phyloP scores from a whole-genome alignment of 164 flowering plant species.

The Stephania cephalantha region DNA sequence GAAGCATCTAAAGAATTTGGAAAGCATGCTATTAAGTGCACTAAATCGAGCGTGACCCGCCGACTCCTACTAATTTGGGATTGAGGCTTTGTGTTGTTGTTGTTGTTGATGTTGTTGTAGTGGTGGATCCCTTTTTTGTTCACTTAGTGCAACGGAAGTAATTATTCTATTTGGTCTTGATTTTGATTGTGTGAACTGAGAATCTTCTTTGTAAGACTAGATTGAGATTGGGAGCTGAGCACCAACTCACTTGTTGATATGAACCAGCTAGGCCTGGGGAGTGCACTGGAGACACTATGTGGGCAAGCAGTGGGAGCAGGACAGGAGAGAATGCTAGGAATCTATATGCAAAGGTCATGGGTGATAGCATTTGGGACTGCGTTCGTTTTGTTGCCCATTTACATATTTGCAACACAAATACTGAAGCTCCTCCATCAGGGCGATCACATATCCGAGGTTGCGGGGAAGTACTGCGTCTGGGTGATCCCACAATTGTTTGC shows the following conservation, averaged over 20 bases:
- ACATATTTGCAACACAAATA: constrained; percentile 39
- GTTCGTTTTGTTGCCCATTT: constrained; percentile 32
- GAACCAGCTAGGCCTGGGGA: constrained; percentile 13
- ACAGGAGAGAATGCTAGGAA: constrained; percentile 39
- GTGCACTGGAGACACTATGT: constrained; percentile 48
- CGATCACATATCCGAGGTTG: constrained; percentile 30
- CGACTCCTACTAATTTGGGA: too few relatives aligned
- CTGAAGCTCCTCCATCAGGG: constrained; percentile 36
- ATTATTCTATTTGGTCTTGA: too few relatives aligned
- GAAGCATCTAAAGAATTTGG: too few relatives aligned
- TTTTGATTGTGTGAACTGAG: too few relatives aligned
- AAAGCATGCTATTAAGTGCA: too few relatives aligned
- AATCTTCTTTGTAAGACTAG: too few relatives aligned
- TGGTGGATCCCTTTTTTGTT: too few relatives aligned
- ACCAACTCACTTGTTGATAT: not conserved
- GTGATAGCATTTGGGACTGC: constrained; percentile 32
- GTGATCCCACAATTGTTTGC: constrained; percentile 47
- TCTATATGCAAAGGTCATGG: constrained; percentile 51
- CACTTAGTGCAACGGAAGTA: too few relatives aligned
- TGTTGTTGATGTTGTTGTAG: too few relatives aligned
- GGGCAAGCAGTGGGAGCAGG: constrained; percentile 61
- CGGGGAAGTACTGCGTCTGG: constrained; percentile 38
- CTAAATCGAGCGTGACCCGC: too few relatives aligned
- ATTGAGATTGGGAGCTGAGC: too few relatives aligned
- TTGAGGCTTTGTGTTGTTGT: too few relatives aligned